These are phyloP conservation scores for Saitozyma podzolica DNA, from an alignment of 768 basidiomycete species.

Conservation along the genomic window DNA sequence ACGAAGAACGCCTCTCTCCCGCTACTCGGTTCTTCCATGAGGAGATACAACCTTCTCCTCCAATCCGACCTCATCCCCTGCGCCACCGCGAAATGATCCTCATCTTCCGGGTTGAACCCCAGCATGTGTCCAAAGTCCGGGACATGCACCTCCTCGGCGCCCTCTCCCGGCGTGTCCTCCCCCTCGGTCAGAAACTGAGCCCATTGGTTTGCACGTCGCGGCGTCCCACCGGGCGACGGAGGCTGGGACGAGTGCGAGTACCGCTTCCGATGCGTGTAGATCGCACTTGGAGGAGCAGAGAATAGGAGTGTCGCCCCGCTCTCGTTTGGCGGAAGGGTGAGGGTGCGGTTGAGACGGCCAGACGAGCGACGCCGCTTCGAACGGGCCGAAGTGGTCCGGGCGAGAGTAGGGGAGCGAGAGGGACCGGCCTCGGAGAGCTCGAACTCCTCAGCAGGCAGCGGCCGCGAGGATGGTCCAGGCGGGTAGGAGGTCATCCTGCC, in stretches of 20 bases:
- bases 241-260: slow-evolving; percentile 4
- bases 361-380: background rate
- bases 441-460: slow-evolving; percentile 29
- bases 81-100: slow-evolving; percentile 49
- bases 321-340: slow-evolving; percentile 21
- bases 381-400: background rate
- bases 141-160: slow-evolving; percentile 41
- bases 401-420: background rate
- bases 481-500: slow-evolving; percentile 26
- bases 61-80: slow-evolving; percentile 53
- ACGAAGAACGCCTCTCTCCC: slow-evolving; percentile 73
- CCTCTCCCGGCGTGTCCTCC: slow-evolving; percentile 16
- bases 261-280: background rate
- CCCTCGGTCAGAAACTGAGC: slow-evolving; percentile 17
- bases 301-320: slow-evolving; percentile 28
- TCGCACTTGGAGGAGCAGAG: slow-evolving; percentile 11
- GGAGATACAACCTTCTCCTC: slow-evolving; percentile 66
- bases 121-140: slow-evolving; percentile 50
- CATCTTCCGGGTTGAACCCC: slow-evolving; percentile 46
- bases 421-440: slow-evolving; percentile 23
- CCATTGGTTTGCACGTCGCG: slow-evolving; percentile 6
- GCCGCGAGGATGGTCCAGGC: slow-evolving; percentile 13
- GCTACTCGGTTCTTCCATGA: slow-evolving; percentile 78
- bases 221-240: slow-evolving; percentile 19
- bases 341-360: slow-evolving; percentile 11